phyloP scores from a whole-genome alignment of 257 asterid species.

The Solanum piurae region DNA sequence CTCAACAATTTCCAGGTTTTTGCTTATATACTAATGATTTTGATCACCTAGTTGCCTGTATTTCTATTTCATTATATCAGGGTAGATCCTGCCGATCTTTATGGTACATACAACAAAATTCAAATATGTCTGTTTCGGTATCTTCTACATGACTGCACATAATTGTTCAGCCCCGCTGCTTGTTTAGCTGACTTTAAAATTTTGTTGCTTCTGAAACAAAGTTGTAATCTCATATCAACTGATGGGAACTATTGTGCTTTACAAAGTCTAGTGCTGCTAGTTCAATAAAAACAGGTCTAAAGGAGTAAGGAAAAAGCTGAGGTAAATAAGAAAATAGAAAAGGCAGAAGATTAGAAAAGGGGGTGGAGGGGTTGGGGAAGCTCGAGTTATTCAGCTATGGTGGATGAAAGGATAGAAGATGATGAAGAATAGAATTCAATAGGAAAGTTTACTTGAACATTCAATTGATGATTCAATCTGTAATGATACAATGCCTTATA shows the following conservation, averaged over 20 bases:
- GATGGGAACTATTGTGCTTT: neutral
- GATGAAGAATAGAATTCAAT: too few relatives aligned
- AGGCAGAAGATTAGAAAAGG: neutral
- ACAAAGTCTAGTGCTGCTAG: neutral
- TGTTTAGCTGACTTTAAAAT: neutral
- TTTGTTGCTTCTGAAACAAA: neutral
- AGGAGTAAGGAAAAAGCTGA: neutral
- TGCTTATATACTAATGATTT: slow-evolving; percentile 1
- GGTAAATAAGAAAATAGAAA: neutral
- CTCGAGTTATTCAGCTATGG: too few relatives aligned
- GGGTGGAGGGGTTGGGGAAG: neutral
- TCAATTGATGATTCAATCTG: too few relatives aligned
- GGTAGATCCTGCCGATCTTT: neutral
- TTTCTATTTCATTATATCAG: neutral
- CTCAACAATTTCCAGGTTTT: slow-evolving; percentile 54
- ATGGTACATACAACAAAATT: neutral
- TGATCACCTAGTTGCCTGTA: neutral
- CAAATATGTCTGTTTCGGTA: neutral
- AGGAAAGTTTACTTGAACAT: too few relatives aligned
- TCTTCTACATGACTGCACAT: neutral
- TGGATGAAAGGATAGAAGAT: too few relatives aligned
- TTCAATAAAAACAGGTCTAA: neutral
- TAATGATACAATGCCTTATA: too few relatives aligned
- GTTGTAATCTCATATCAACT: neutral
- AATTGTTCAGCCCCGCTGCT: neutral